Evolutionary conservation across 2,329 filamentous ascomycete species (phyloP).

Genomic region (Trichoderma endophyticum): DNA sequence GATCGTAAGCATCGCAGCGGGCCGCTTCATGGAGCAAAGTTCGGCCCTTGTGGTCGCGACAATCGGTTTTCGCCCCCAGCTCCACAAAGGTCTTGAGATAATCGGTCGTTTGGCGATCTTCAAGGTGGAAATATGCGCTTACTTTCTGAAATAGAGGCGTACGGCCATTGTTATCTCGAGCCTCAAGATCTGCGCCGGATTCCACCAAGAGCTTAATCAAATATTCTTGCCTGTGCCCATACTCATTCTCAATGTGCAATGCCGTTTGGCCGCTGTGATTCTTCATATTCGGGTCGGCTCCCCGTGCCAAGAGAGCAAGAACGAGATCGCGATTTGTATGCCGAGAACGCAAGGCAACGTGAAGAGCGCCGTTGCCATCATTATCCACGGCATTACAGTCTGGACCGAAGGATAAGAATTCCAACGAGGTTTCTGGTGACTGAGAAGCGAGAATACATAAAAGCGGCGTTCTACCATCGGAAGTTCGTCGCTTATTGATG

Average conservation of each 20-base stretch:
- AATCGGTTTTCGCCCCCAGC: conserved; percentile 18
- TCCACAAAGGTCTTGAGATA: conserved; percentile 10
- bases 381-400: conserved; percentile 22
- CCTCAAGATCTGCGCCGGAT: conserved; percentile 26
- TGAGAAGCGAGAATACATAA: neutral
- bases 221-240: neutral
- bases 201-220: conserved; percentile 16
- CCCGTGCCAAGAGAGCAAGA: conserved; percentile 19
- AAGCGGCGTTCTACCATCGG: conserved; percentile 26
- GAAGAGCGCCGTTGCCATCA: conserved; percentile 24
- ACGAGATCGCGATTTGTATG: neutral
- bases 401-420: conserved; percentile 4
- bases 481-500: conserved; percentile 23
- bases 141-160: conserved; percentile 21
- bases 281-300: conserved; percentile 24
- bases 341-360: conserved; percentile 12
- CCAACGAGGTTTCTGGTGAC: neutral
- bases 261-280: conserved; percentile 23
- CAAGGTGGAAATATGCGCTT: too few species aligned
- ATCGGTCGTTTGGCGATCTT: neutral
- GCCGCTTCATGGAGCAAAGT: conserved; percentile 23
- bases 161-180: conserved; percentile 18
- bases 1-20: neutral
- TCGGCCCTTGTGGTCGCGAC: conserved; percentile 21
- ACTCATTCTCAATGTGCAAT: conserved; percentile 4